Evolutionary conservation across 805 yeast genomes (phyloP), one percentile per base, ranked within the genome.

Genomic region (Candida pini): DNA sequence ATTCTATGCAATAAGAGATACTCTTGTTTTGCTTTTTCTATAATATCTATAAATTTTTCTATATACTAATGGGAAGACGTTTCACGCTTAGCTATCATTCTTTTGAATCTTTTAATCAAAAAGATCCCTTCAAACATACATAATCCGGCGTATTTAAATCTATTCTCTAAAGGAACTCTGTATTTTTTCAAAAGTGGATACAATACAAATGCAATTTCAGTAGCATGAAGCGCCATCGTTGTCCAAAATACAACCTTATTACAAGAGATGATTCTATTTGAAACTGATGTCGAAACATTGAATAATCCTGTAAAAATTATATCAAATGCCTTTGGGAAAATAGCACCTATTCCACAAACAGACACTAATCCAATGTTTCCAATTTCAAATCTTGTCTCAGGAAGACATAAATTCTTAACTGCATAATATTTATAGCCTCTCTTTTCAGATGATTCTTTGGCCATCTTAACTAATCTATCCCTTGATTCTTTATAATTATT

Each of bases 381-480:
- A 35, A 51, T 53, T 19, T 65, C 64, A 0, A 29, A 7, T 1
- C 35, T 2, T 6, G 13, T 39, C 6, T 34, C 19, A 1, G 86
- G 83, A 24, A 58, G 56, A 9, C 56, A 36, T 26, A 68, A 68
- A 26, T 65, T 68, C 26, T 63, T 63, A 37, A 83, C 57, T 45
- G 68, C 76, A 35, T 66, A 54, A 39, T 76, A 78, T 2, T 88
- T 72, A 44, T 60, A 71, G 2, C 80, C 80, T 38, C 81, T 62
- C 39, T 73, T 71, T 4, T 51, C 58, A 4, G 96, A 94, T 2
- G 90, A 76, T 26, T 66, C 68, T 48, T 75, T 73, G 22, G 95
- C 92, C 95, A 88, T 82, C 15, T 69, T 66, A 13, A 80, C 76
- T 32, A 88, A 63, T 44, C 71, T 70, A 2, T 45, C 60, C 31